Percentiles rank a stretch among this genome's conserved stretches.
Evolutionary conservation across 345 rosid genomes (phyloP).

Genomic region (Camelina sativa): DNA sequence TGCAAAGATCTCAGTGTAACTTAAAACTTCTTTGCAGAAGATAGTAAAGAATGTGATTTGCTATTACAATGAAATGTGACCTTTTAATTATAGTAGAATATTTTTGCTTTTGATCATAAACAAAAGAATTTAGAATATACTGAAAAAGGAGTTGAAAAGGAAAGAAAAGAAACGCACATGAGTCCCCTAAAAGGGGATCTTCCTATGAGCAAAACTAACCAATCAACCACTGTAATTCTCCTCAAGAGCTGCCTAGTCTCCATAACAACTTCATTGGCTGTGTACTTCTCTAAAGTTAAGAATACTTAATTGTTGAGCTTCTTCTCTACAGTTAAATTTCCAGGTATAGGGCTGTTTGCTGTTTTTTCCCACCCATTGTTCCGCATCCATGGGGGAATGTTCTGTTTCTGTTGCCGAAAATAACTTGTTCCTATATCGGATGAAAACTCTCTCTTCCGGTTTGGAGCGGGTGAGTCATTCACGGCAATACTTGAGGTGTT

Average conservation of each 20-base stretch:
- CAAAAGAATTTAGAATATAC: constrained; percentile 67
- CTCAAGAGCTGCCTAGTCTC: constrained; percentile 48
- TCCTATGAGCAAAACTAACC: constrained; percentile 42
- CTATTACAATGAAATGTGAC: constrained; percentile 35
- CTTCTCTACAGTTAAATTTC: constrained; percentile 41
- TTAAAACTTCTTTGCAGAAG: constrained; percentile 23
- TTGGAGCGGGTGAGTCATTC: constrained; percentile 44
- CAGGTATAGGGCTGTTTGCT: constrained; percentile 38
- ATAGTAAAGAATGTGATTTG: constrained; percentile 36
- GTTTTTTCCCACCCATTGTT: constrained; percentile 51
- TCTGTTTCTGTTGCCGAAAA: constrained; percentile 83
- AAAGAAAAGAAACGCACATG: constrained; percentile 42
- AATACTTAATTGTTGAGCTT: constrained; percentile 29
- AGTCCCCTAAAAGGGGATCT: constrained; percentile 40
- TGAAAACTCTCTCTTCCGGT: constrained; percentile 58
- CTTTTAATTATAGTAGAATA: constrained; percentile 7
- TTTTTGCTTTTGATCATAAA: constrained; percentile 22
- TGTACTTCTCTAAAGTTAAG: constrained; percentile 36
- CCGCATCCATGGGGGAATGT: constrained; percentile 67
- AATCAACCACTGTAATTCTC: constrained; percentile 53
- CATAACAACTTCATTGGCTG: constrained; percentile 38
- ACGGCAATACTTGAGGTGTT: constrained; percentile 43
- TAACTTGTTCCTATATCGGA: constrained; percentile 72
- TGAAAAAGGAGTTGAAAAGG: constrained; percentile 10
- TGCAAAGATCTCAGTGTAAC: constrained; percentile 4